phyloP scores from a whole-genome alignment of 331 rosid species.

The Arachis monticola region DNA sequence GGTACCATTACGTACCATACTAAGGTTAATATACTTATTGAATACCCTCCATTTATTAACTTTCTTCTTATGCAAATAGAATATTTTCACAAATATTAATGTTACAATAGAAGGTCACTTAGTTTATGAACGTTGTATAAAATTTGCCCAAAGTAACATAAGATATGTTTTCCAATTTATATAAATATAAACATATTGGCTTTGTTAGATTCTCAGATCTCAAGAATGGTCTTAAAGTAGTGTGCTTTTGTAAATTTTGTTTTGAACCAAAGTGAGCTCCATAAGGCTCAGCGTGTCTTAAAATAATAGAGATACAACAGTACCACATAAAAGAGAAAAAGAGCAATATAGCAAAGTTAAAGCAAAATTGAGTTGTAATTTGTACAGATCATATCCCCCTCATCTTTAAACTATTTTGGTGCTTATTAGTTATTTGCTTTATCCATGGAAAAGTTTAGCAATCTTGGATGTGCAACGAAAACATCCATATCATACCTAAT shows the following conservation, averaged over 20 bases:
- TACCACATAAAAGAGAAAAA: constrained; percentile 53
- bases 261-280: constrained; percentile 44
- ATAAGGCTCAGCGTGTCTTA: constrained; percentile 36
- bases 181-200: constrained; percentile 4
- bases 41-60: constrained; percentile 17
- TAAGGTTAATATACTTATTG: constrained; percentile 36
- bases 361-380: constrained; percentile 45
- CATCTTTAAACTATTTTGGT: constrained; percentile 47
- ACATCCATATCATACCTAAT: neutral
- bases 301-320: constrained; percentile 35
- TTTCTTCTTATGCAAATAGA: no score
- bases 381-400: constrained; percentile 41
- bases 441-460: neutral
- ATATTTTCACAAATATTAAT: no score
- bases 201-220: constrained; percentile 53
- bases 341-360: constrained; percentile 57
- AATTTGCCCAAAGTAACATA: constrained; percentile 30
- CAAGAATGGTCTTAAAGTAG: constrained; percentile 70
- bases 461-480: neutral
- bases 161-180: constrained; percentile 26
- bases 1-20: constrained; percentile 65
- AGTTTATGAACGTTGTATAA: constrained; percentile 27
- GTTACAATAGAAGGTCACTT: neutral
- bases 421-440: constrained; percentile 34
- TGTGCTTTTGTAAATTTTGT: constrained; percentile 48